Conservation (phyloP, 192 early-diverging fungal genomes). For the Glomus cerebriforme region DNA sequence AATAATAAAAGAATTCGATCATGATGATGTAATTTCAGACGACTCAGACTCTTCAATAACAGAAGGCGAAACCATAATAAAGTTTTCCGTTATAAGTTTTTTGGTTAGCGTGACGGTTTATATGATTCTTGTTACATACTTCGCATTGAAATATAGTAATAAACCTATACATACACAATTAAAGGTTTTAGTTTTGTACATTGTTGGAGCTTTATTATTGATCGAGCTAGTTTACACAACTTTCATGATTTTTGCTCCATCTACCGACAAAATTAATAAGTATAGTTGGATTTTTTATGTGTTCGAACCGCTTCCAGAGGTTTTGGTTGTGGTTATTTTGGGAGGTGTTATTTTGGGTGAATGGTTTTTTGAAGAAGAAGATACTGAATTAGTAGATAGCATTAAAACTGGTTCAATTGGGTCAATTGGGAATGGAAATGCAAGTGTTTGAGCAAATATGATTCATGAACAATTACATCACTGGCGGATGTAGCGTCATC, state of each 20-base stretch:
- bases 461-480: background rate
- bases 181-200: background rate
- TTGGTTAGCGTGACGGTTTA: background rate
- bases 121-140: conserved; percentile 1
- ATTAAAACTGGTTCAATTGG: background rate
- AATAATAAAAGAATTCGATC: background rate
- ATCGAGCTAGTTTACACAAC: background rate
- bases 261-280: background rate
- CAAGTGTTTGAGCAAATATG: background rate
- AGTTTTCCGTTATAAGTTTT: background rate
- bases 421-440: background rate
- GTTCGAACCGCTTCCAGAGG: background rate
- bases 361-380: conserved; percentile 42
- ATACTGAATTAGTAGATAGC: background rate
- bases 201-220: background rate
- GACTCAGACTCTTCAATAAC: background rate
- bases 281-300: conserved; percentile 7
- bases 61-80: background rate
- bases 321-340: background rate
- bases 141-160: background rate
- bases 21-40: too few species aligned
- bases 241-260: background rate
- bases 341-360: conserved; percentile 2
- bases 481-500: too few species aligned
- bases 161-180: background rate